Conservation (phyloP, 345 rosid species). For the Heritiera fomes region DNA sequence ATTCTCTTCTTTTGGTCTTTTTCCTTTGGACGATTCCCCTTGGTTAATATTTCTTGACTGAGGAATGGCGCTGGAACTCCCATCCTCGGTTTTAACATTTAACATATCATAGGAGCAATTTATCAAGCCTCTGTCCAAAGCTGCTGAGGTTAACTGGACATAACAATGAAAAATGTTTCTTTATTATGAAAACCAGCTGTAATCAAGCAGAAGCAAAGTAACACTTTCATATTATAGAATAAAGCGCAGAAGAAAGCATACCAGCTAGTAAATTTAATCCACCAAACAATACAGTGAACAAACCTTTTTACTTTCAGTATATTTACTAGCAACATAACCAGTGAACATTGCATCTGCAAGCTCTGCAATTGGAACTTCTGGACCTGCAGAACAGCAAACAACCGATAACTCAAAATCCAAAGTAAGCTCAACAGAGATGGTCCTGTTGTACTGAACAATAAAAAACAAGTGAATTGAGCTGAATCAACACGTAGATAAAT, state of each 20-base stretch:
- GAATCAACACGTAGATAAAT: not conserved
- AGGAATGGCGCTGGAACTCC: constrained; percentile 9
- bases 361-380: constrained; percentile 56
- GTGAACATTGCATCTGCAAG: constrained; percentile 74
- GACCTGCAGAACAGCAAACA: constrained; percentile 51
- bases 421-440: not conserved
- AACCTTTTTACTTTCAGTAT: constrained; percentile 34
- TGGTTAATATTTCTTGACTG: constrained; percentile 26
- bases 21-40: constrained; percentile 53
- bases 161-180: not conserved
- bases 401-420: not conserved
- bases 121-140: not conserved
- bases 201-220: not conserved
- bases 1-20: constrained; percentile 67
- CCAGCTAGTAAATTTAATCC: constrained; percentile 12
- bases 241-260: not conserved
- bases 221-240: not conserved
- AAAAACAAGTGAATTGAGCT: not conserved
- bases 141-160: constrained; percentile 9
- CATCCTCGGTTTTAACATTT: not conserved
- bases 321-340: constrained; percentile 41
- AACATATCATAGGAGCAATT: not conserved
- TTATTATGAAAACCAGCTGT: not conserved
- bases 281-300: constrained; percentile 11
- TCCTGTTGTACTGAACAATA: not conserved